phyloP scores from a whole-genome alignment of 1,139 yeast genomes.

The Nakaseomyces delphensis region DNA sequence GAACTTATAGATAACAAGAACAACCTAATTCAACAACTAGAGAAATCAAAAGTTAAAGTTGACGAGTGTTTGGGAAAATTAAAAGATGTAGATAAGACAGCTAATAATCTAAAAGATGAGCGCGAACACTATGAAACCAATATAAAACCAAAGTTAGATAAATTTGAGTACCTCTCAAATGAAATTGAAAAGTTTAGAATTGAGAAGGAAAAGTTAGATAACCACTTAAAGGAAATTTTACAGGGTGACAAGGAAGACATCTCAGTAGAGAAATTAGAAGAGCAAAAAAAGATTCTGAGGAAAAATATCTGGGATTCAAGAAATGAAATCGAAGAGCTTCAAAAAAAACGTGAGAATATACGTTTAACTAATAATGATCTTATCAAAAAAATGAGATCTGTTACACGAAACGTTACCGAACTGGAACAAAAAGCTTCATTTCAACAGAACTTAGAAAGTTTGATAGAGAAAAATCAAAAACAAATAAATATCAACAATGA shows the following conservation, averaged over 20 bases:
- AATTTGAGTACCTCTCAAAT: conserved; percentile 16
- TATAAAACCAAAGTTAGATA: conserved; percentile 20
- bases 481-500: conserved; percentile 7
- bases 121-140: conserved; percentile 18
- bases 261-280: conserved; percentile 36
- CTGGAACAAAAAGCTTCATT: conserved; percentile 1
- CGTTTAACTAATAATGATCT: not conserved
- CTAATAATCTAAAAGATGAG: conserved; percentile 13
- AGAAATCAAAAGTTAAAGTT: conserved; percentile 21
- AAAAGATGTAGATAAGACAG: not conserved
- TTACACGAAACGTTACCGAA: conserved; percentile 19
- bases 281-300: not conserved
- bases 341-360: not conserved
- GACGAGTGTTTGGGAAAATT: not conserved
- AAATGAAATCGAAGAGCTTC: conserved; percentile 4
- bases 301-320: not conserved
- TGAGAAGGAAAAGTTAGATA: conserved; percentile 38
- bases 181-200: conserved; percentile 44
- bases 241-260: conserved; percentile 35
- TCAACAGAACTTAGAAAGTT: not conserved
- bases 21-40: conserved; percentile 43
- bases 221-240: conserved; percentile 41
- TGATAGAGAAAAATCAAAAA: not conserved
- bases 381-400: not conserved
- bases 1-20: conserved; percentile 10